Conservation (phyloP, 805 yeast genomes). For the Ogataea paradorogensis region DNA sequence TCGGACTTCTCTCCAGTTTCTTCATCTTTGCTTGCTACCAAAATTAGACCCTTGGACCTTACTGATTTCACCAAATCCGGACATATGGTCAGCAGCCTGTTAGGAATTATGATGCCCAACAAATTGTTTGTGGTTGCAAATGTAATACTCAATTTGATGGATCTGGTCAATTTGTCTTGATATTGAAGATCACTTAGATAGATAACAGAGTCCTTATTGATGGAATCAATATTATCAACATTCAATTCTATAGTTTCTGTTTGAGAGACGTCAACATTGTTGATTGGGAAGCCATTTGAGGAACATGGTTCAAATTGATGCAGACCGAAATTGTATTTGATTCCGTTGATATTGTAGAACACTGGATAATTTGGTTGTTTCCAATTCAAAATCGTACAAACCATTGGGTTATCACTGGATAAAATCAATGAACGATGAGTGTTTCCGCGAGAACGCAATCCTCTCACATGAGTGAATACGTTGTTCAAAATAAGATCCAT, state of each 20-base stretch:
- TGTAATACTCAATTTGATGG: slow-evolving; percentile 76
- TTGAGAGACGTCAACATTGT: slow-evolving; percentile 1
- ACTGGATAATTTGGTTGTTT: slow-evolving; percentile 98
- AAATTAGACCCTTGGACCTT: slow-evolving; percentile 73
- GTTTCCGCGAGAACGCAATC: slow-evolving; percentile 32
- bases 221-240: slow-evolving; percentile 35
- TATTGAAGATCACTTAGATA: slow-evolving; percentile 32
- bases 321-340: slow-evolving; percentile 34
- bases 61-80: slow-evolving; percentile 75
- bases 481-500: slow-evolving; percentile 70
- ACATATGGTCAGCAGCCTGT: slow-evolving; percentile 64
- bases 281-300: slow-evolving; percentile 38
- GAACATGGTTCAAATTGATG: slow-evolving; percentile 37
- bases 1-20: slow-evolving; percentile 7
- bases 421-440: slow-evolving; percentile 69
- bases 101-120: slow-evolving; percentile 78
- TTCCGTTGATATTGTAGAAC: slow-evolving; percentile 75
- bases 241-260: slow-evolving; percentile 23
- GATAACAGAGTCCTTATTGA: slow-evolving; percentile 35
- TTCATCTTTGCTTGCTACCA: slow-evolving; percentile 50
- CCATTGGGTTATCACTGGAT: slow-evolving; percentile 80
- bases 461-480: slow-evolving; percentile 76
- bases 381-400: slow-evolving; percentile 96
- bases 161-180: slow-evolving; percentile 51
- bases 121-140: slow-evolving; percentile 82